These are phyloP conservation scores for Gossypium ekmanianum DNA, from an alignment of 345 rosid genomes.

Conservation along the genomic window DNA sequence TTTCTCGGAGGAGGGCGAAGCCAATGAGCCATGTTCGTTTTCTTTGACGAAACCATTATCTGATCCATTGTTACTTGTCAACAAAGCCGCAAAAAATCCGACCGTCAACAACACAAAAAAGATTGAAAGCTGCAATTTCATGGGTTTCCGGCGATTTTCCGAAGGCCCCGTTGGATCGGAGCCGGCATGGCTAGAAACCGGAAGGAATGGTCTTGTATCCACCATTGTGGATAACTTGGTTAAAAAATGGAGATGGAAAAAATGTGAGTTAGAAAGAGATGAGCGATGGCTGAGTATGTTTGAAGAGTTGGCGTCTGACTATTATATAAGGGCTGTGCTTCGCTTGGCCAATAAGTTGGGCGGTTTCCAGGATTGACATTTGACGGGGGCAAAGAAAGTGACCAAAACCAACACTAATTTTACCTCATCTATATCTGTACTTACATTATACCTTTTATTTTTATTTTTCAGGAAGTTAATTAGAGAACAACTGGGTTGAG, in stretches of 20 bases:
- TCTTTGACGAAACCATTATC: not conserved
- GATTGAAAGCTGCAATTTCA: conserved; percentile 19
- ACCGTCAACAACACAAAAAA: conserved; percentile 35
- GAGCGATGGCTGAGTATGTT: not conserved
- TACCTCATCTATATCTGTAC: too few relatives aligned
- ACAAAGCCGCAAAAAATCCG: conserved; percentile 29
- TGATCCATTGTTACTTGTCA: conserved; percentile 2
- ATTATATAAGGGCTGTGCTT: not conserved
- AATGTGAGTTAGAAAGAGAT: not conserved
- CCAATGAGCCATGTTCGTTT: not conserved
- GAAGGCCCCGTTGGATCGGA: conserved; percentile 6
- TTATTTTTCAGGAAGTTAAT: too few relatives aligned
- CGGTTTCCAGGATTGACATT: not conserved
- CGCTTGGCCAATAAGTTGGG: not conserved
- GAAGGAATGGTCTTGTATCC: conserved; percentile 18
- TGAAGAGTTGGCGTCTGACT: not conserved
- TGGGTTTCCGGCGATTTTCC: conserved; percentile 21
- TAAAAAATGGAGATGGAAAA: not conserved
- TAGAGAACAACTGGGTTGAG: too few relatives aligned
- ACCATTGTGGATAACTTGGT: conserved; percentile 17
- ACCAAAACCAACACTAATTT: not conserved
- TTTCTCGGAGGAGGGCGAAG: not conserved
- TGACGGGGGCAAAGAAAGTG: not conserved
- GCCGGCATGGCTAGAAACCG: conserved; percentile 15
- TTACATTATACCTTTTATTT: too few relatives aligned